Base-by-base conservation (phyloP, 371 early-diverging fungal genomes). In the Batrachochytrium dendrobatidis region DNA sequence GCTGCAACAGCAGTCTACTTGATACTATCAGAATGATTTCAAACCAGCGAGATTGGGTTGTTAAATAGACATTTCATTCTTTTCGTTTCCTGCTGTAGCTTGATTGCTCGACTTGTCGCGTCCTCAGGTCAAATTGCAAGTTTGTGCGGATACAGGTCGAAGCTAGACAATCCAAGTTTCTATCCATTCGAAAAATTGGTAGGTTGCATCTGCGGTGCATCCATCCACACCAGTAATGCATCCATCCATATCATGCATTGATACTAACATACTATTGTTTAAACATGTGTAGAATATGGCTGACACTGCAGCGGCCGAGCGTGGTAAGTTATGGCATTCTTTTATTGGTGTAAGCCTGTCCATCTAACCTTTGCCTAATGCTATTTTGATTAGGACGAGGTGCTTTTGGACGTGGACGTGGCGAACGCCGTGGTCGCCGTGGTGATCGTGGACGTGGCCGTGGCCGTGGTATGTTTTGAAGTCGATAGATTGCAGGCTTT, bases 331-430 rank as follows among this genome's bases (percentile, higher is more conserved):
- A n/a, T n/a, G n/a, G n/a, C n/a, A n/a, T n/a, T n/a, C n/a, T n/a
- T n/a, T 5, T 45, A 45, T 12, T 45, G 6, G 46, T 12, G 46
- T 20, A 3, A 5, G 6, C 26, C 24, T 20, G 7, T 20, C 46
- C 46, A 26, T 12, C 39, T 39, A n/a, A 12, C n/a, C 39, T 12
- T n/a, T 39, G 39, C 12, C 39, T 39, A n/a, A 39, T 39, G 39
- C 15, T 39, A 15, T 39, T 12, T 34, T 10, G 30, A 6, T 31
- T 3, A 22, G 80, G 79, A 79, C 81, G 82, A 74, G 86, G 88
- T 71, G 87, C 88, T 67, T 86, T 86, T 80, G 89, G 90, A 73
- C 86, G 88, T 76, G 89, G 89, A 58, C 87, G 58, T 55, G 65
- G 74, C 25, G 84, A 60, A 73, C 24, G 84, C 70, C 85, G 87